These are phyloP conservation scores for Pochonia chlamydosporia DNA, from an alignment of 2,329 filamentous ascomycete genomes.

Conservation along the genomic window DNA sequence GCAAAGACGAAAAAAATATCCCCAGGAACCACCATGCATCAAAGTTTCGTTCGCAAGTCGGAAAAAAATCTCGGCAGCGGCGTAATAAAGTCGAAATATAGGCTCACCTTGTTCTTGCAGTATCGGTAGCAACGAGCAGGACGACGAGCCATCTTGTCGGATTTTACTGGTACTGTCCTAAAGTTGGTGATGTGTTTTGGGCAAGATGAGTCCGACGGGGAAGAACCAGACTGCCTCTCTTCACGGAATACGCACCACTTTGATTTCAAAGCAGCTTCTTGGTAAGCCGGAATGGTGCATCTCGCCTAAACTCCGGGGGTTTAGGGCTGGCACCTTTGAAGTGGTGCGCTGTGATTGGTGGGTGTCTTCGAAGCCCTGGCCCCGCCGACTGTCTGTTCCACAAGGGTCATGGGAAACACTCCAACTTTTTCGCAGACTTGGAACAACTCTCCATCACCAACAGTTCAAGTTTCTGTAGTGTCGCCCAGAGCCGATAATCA, in stretches of 20 bases:
- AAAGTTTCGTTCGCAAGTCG: neutral
- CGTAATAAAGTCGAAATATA: slow-evolving; percentile 5
- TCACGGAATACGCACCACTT: slow-evolving; percentile 21
- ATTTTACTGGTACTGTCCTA: slow-evolving; percentile 36
- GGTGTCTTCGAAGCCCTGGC: slow-evolving; percentile 11
- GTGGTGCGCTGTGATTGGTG: slow-evolving; percentile 22
- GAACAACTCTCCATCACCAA: slow-evolving; percentile 19
- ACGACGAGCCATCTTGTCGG: slow-evolving; percentile 97
- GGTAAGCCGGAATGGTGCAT: slow-evolving; percentile 22
- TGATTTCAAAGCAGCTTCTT: slow-evolving; percentile 51
- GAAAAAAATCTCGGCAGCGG: neutral
- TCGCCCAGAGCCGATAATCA: slow-evolving; percentile 27
- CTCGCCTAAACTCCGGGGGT: slow-evolving; percentile 32
- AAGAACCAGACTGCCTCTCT: slow-evolving; percentile 22
- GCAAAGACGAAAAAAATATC: neutral
- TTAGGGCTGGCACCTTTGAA: slow-evolving; percentile 27
- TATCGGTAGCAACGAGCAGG: slow-evolving; percentile 99
- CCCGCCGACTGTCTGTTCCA: slow-evolving; percentile 6
- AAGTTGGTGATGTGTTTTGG: slow-evolving; percentile 29
- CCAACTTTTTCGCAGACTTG: no score
- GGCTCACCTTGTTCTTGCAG: slow-evolving; percentile 99
- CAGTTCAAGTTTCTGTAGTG: slow-evolving; percentile 19
- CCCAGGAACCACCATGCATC: neutral
- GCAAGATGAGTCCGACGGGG: slow-evolving; percentile 22
- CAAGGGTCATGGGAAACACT: neutral